A percentile compares a stretch with the other conserved stretches of the same genome.
Evolutionary conservation across 352 stramenopile genomes (phyloP).

Genomic region (Pythium monospermum): DNA sequence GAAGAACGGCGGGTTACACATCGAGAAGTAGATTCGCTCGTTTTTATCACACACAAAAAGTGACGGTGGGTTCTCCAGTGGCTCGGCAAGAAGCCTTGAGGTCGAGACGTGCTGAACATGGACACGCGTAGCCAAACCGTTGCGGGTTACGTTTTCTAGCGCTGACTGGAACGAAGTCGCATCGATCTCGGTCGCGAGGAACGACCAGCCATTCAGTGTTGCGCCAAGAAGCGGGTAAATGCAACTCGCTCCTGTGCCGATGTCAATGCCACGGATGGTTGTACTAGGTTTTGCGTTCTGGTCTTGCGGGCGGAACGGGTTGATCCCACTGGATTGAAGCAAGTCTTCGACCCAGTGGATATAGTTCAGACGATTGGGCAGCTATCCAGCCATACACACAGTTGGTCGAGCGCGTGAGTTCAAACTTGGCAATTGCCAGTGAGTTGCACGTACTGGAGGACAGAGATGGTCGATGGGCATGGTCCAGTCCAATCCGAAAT

Average conservation of each 20-base stretch:
- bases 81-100: constrained; percentile 40
- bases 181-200: constrained; percentile 95
- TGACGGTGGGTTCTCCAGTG: constrained; percentile 25
- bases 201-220: constrained; percentile 84
- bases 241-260: constrained; percentile 93
- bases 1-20: constrained; percentile 98
- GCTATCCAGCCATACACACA: constrained; percentile 22
- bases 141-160: constrained; percentile 83
- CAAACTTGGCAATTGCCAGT: no score
- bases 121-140: constrained; percentile 72
- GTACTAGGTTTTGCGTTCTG: no score
- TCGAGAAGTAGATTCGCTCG: constrained; percentile 89
- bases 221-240: constrained; percentile 95
- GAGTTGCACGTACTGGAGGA: constrained; percentile 77
- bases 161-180: constrained; percentile 74
- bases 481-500: constrained; percentile 89
- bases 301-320: constrained; percentile 17
- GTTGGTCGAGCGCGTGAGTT: no score
- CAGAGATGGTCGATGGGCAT: constrained; percentile 92
- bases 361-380: constrained; percentile 93
- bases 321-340: constrained; percentile 43
- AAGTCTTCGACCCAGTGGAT: constrained; percentile 94
- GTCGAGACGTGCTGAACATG: constrained; percentile 42
- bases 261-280: constrained; percentile 89
- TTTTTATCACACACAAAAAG: constrained; percentile 7